Evolutionary conservation across 2,329 filamentous ascomycete genomes (phyloP).

Genomic region (Cladophialophora psammophila): DNA sequence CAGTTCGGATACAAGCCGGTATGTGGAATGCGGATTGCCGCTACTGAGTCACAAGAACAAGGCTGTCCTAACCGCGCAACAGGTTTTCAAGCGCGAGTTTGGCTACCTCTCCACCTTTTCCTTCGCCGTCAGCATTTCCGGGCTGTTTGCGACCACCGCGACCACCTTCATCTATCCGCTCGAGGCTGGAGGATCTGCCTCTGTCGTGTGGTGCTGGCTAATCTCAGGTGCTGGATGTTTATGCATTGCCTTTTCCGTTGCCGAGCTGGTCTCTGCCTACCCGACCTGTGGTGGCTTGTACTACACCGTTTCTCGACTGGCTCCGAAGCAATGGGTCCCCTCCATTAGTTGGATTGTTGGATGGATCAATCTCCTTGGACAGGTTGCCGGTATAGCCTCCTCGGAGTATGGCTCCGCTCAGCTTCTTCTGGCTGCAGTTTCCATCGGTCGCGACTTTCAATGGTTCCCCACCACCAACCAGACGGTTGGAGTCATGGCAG

Average conservation of each 20-base stretch:
- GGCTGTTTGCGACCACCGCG: constrained; percentile 63
- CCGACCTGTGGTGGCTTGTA: constrained; percentile 64
- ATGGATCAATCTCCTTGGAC: constrained; percentile 59
- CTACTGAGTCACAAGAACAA: background rate
- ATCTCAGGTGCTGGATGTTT: constrained; percentile 65
- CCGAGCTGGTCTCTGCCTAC: constrained; percentile 65
- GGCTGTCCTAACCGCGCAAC: background rate
- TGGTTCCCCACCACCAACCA: constrained; percentile 57
- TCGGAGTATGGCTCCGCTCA: constrained; percentile 65
- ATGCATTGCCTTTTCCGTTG: constrained; percentile 62
- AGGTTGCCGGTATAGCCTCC: constrained; percentile 62
- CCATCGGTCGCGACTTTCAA: constrained; percentile 58
- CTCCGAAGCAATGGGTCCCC: constrained; percentile 55
- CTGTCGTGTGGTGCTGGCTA: constrained; percentile 66
- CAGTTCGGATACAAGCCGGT: constrained; percentile 46
- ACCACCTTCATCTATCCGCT: constrained; percentile 65
- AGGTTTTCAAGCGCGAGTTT: constrained; percentile 62
- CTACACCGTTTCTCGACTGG: constrained; percentile 64
- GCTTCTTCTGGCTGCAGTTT: constrained; percentile 63
- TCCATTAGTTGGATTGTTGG: constrained; percentile 59
- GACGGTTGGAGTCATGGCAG: constrained; percentile 64
- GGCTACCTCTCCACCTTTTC: constrained; percentile 66
- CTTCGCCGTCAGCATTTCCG: constrained; percentile 65
- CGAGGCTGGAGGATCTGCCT: constrained; percentile 60
- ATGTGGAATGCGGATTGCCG: constrained; percentile 23